phyloP scores from a whole-genome alignment of 768 basidiomycete genomes.

The Lactifluus echinatus region DNA sequence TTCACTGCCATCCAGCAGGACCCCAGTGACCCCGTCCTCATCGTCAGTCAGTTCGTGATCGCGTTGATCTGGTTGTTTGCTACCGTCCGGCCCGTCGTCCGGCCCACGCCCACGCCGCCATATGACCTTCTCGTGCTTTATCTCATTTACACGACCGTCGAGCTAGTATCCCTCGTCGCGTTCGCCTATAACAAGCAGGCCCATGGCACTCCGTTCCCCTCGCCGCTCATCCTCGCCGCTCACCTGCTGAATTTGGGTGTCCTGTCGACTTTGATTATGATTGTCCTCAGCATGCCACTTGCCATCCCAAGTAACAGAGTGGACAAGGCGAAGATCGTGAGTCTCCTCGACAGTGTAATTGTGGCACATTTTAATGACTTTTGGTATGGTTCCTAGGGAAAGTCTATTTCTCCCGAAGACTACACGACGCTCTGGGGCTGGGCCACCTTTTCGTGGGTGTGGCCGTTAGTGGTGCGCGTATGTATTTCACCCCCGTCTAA shows the following conservation, averaged over 20 bases:
- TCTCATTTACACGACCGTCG: conserved; percentile 37
- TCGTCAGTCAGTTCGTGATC: conserved; percentile 37
- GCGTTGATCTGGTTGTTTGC: conserved; percentile 63
- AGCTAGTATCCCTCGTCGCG: conserved; percentile 44
- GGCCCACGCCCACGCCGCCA: conserved; percentile 49
- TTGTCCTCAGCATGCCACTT: conserved; percentile 57
- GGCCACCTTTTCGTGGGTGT: conserved; percentile 66
- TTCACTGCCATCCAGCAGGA: conserved; percentile 38
- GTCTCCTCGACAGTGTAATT: conserved; percentile 22
- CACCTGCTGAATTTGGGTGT: conserved; percentile 38
- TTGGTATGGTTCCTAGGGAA: conserved; percentile 36
- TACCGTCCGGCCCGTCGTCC: conserved; percentile 42
- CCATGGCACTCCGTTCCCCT: conserved; percentile 35
- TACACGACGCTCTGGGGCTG: conserved; percentile 65
- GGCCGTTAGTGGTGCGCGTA: conserved; percentile 49
- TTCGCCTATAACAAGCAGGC: conserved; percentile 43
- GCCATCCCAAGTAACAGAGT: conserved; percentile 48
- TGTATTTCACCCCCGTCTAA: conserved; percentile 11
- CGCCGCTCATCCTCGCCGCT: conserved; percentile 22
- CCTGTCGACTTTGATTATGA: conserved; percentile 34
- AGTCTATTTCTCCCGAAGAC: conserved; percentile 60
- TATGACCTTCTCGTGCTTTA: conserved; percentile 58
- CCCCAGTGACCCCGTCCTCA: conserved; percentile 27
- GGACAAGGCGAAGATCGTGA: conserved; percentile 52
- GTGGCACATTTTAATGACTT: background rate